These are phyloP conservation scores for Torulaspora delbrueckii DNA, from an alignment of 805 yeast species.

Conservation along the genomic window DNA sequence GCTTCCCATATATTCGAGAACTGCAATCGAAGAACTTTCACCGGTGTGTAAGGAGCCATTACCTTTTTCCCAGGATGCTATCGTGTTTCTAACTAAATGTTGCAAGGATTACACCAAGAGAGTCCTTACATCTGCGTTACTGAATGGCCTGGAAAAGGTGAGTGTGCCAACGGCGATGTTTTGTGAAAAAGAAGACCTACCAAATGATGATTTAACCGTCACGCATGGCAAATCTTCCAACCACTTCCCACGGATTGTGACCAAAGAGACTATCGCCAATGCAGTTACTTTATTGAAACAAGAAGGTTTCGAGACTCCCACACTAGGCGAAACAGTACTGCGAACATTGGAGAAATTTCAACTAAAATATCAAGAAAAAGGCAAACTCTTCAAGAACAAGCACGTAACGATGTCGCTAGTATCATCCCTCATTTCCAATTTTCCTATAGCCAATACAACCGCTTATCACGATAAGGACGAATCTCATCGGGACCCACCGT, in stretches of 20 bases:
- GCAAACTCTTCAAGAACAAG: slow-evolving; percentile 25
- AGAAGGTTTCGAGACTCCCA: slow-evolving; percentile 17
- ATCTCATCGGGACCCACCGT: not conserved
- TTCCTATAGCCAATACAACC: not conserved
- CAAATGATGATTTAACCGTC: slow-evolving; percentile 8
- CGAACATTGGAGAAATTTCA: slow-evolving; percentile 23
- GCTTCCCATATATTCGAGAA: slow-evolving; percentile 25
- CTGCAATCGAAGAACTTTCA: slow-evolving; percentile 16
- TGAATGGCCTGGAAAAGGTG: slow-evolving; percentile 18
- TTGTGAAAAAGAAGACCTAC: not conserved
- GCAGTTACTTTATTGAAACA: slow-evolving; percentile 13
- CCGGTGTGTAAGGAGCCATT: slow-evolving; percentile 16
- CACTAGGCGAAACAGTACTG: slow-evolving; percentile 20
- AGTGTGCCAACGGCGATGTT: slow-evolving; percentile 11
- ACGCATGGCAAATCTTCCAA: slow-evolving; percentile 1
- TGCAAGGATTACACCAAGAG: slow-evolving; percentile 16
- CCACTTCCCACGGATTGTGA: slow-evolving; percentile 22
- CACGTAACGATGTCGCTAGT: slow-evolving; percentile 11
- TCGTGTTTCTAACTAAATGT: slow-evolving; percentile 13
- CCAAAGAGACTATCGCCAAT: slow-evolving; percentile 14
- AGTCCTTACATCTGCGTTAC: slow-evolving; percentile 19
- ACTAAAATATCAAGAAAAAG: slow-evolving; percentile 18
- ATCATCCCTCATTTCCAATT: slow-evolving; percentile 8
- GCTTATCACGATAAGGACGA: not conserved
- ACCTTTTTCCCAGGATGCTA: slow-evolving; percentile 15